Percentiles rank a stretch among this genome's conserved stretches.
Evolutionary conservation across 179 eudicot species (phyloP).

Genomic region (Heliamphora pulchella): DNA sequence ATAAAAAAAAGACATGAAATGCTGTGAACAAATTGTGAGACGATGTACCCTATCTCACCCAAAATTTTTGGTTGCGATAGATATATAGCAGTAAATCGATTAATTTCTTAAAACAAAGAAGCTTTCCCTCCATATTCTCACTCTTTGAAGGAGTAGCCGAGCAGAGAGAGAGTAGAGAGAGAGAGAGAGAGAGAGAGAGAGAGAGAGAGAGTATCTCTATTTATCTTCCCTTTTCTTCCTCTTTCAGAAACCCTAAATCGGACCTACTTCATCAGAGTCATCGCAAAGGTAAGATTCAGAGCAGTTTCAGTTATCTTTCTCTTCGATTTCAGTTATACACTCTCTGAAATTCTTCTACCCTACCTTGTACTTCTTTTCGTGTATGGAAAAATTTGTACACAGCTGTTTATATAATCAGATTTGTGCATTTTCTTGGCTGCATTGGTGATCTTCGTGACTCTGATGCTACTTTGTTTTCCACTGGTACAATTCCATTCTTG

Average conservation of each 20-base stretch:
- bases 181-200: not conserved
- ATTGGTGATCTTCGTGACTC: not conserved
- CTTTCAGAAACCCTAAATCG: not conserved
- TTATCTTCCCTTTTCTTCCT: too few relatives aligned
- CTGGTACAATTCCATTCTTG: not conserved
- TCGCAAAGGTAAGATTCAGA: conserved; percentile 12
- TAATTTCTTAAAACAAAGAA: not conserved
- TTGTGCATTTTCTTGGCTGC: not conserved
- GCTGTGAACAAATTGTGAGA: too few relatives aligned
- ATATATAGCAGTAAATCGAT: not conserved
- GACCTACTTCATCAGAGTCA: not conserved
- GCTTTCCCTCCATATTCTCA: conserved; percentile 4
- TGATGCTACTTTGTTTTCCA: not conserved
- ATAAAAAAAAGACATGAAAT: too few relatives aligned
- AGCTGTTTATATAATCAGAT: not conserved
- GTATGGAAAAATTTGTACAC: too few relatives aligned
- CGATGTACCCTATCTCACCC: too few relatives aligned
- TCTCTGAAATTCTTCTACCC: not conserved
- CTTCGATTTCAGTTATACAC: not conserved
- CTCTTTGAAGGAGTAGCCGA: not conserved
- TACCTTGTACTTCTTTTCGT: not conserved
- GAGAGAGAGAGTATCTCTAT: not conserved
- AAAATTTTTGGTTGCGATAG: too few relatives aligned
- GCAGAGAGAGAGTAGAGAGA: not conserved
- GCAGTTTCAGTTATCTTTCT: not conserved